Percentiles rank a stretch among this genome's conserved stretches.
phyloP scores from a whole-genome alignment of 192 early-diverging fungal species.

The Fimicolochytrium jonesii region DNA sequence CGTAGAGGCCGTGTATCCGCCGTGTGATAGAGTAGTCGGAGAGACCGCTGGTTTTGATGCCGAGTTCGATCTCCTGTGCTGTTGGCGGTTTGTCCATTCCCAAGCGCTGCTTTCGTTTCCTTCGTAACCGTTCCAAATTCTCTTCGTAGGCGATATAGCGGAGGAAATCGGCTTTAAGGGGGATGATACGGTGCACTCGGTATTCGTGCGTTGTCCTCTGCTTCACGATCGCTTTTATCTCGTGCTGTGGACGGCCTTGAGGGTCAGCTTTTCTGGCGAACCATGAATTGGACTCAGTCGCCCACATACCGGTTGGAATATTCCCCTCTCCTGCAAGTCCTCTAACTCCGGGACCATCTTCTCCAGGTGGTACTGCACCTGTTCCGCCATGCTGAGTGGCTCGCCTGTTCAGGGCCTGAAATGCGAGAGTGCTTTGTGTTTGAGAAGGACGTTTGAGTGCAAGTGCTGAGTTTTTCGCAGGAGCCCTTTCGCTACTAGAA shows the following conservation, averaged over 20 bases:
- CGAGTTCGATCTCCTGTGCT: slow-evolving; percentile 9
- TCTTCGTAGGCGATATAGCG: slow-evolving; percentile 94
- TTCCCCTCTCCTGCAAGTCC: slow-evolving; percentile 73
- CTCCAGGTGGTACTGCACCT: slow-evolving; percentile 87
- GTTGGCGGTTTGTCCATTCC: slow-evolving; percentile 42
- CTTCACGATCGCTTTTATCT: slow-evolving; percentile 85
- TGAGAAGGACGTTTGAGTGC: too few species aligned
- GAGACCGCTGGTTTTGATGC: slow-evolving; percentile 38
- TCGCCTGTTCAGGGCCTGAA: background rate
- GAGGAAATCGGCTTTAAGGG: slow-evolving; percentile 73
- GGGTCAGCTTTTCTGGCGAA: background rate
- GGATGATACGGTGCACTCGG: slow-evolving; percentile 71
- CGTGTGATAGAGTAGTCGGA: slow-evolving; percentile 71
- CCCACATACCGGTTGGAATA: slow-evolving; percentile 72
- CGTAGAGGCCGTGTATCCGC: slow-evolving; percentile 77
- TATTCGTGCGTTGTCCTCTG: slow-evolving; percentile 88
- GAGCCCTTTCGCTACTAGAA: too few species aligned
- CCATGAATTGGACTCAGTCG: background rate
- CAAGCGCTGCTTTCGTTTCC: slow-evolving; percentile 69
- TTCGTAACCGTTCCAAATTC: slow-evolving; percentile 80
- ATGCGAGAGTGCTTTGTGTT: background rate
- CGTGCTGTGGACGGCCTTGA: slow-evolving; percentile 39
- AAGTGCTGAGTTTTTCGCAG: too few species aligned
- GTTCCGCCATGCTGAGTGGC: slow-evolving; percentile 70
- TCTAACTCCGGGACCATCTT: slow-evolving; percentile 88